Base-by-base conservation (phyloP, 345 rosid species). In the Bruguiera gymnorhiza region DNA sequence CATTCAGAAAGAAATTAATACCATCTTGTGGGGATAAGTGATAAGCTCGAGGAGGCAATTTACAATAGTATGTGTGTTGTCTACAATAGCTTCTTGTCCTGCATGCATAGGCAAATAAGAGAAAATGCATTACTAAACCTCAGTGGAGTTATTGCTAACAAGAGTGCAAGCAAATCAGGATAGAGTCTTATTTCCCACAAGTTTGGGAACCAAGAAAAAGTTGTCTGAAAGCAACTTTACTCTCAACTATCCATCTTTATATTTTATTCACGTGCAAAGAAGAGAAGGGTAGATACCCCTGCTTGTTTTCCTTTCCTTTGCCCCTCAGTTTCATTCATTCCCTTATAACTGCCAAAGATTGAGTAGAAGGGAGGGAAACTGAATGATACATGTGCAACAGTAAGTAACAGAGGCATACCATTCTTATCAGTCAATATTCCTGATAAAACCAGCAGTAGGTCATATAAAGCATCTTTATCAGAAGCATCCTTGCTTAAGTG, bases 1-100 rank as follows among this genome's bases (percentile, higher is more conserved):
- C 6, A 2, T 3, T 30, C 24, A 62, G 30, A 29, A 37, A 53
- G 31, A 43, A 13, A 55, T 10, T 43, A 13, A 71, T 79, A 95
- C 99, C 97, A 78, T 87, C 83, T 75, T 79, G 82, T 86, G 85
- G 20, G 92, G 92, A 73, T 88, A 90, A 6, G 79, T 34, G 60
- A 81, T 68, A 64, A 90, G 86, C 66, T 65, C 80, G 57, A 86
- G 53, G 48, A 90, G 83, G 77, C 92, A 75, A 71, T 84, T 84
- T 36, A 83, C 72, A 68, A 92, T 83, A 51, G 74, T 80, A 32
- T 81, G 85, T 58, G 88, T 86, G 78, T 85, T 83, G 82, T 90
- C 97, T 52, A 65, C 37, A 3, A 84, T 83, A 63, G 83, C 87
- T 68, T 82, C 84, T 78, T 79, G 75, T 67, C 93, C 99, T 95